These are phyloP conservation scores for Euphrasia confusa DNA, from an alignment of 257 asterid species.

Conservation along the genomic window DNA sequence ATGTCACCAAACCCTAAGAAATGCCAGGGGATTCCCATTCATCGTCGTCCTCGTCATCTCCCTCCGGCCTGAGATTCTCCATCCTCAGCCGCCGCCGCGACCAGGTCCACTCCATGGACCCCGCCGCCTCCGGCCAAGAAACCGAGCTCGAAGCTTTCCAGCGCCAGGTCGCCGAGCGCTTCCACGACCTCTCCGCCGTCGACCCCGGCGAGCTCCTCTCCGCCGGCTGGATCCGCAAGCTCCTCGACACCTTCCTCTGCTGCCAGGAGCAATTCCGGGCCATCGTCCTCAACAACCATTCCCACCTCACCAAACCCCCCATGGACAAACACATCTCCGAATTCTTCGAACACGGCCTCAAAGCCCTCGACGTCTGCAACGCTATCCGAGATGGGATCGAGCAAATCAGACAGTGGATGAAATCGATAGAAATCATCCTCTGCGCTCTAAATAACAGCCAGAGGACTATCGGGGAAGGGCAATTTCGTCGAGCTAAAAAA, in stretches of 20 bases:
- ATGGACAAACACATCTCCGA: conserved; percentile 63
- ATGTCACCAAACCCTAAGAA: conserved; percentile 15
- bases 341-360: conserved; percentile 74
- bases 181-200: conserved; percentile 40
- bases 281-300: conserved; percentile 43
- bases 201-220: conserved; percentile 54
- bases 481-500: conserved; percentile 81
- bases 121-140: conserved; percentile 40
- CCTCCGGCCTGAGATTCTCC: conserved; percentile 55
- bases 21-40: conserved; percentile 76
- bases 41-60: conserved; percentile 32
- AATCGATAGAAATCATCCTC: conserved; percentile 70
- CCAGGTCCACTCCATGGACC: conserved; percentile 77
- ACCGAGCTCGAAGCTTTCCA: conserved; percentile 64
- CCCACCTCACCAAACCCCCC: conserved; percentile 40
- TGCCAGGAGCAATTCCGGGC: conserved; percentile 80
- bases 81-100: conserved; percentile 61
- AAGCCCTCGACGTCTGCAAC: conserved; percentile 86
- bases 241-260: conserved; percentile 59
- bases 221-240: conserved; percentile 66
- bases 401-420: conserved; percentile 83
- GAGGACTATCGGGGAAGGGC: conserved; percentile 77
- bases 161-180: conserved; percentile 48
- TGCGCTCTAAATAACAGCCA: conserved; percentile 60
- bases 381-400: conserved; percentile 93